A percentile compares a stretch with the other conserved stretches of the same genome.
Conservation (phyloP, 371 early-diverging fungal species). For the Coemansia sp. region DNA sequence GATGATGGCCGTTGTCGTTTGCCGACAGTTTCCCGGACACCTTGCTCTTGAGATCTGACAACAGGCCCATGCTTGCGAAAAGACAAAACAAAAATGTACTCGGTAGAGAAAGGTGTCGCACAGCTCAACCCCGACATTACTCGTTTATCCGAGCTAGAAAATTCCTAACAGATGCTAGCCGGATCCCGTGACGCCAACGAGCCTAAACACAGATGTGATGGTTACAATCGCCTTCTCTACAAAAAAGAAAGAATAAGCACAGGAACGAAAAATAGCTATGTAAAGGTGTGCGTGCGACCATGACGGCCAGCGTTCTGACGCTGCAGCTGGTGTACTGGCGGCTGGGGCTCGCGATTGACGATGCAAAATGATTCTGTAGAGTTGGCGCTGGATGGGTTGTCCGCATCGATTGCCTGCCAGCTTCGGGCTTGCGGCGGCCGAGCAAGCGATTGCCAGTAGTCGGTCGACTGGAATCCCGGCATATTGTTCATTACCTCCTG, state of each 20-base stretch:
- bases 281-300: slow-evolving; percentile 6
- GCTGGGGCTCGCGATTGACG: slow-evolving; percentile 24
- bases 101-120: too few relatives aligned
- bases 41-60: too few relatives aligned
- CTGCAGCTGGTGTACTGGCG: slow-evolving; percentile 1
- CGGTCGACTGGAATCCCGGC: slow-evolving; percentile 17
- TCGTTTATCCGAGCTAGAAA: too few relatives aligned
- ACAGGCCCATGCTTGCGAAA: too few relatives aligned
- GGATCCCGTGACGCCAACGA: too few relatives aligned
- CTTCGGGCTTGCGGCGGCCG: slow-evolving; percentile 7
- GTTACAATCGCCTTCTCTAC: not conserved
- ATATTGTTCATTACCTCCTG: slow-evolving; percentile 14
- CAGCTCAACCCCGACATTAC: too few relatives aligned
- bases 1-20: not conserved
- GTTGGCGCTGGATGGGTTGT: slow-evolving; percentile 26
- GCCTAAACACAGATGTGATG: too few relatives aligned
- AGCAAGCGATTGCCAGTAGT: not conserved
- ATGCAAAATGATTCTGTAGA: slow-evolving; percentile 45
- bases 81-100: too few relatives aligned
- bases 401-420: slow-evolving; percentile 22
- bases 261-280: not conserved
- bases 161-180: too few relatives aligned
- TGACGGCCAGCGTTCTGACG: slow-evolving; percentile 15
- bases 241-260: not conserved
- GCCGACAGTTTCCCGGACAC: too few relatives aligned